Base-by-base conservation (phyloP, 164 flowering plant genomes). In the Umbellularia californica region DNA sequence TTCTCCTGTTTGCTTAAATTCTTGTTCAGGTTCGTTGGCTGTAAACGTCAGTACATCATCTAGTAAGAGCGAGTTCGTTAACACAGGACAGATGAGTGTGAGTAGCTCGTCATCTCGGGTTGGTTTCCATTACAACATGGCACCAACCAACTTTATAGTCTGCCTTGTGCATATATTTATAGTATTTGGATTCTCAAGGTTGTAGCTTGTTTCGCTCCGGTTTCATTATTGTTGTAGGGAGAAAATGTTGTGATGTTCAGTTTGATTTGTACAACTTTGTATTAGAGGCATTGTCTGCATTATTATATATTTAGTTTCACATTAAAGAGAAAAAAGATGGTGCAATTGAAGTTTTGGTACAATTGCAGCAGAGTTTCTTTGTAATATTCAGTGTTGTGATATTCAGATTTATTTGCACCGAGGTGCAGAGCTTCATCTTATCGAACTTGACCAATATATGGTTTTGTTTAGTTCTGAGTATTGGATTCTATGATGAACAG, bases 31-130 rank as follows among this genome's bases (percentile, higher is more conserved):
- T 80, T 87, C 95, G 13, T 47, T 63, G 72, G 74, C 95, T 3
- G 92, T 90, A 14, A 88, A 89, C 77, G 95, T 90, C 17, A 85
- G 92, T 51, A 67, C 83, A 20, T 20, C 76, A 10, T 77, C 78
- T 22, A 85, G 90, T 0, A 83, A 75, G 74, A 85, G 79, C 14
- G 88, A 85, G 70, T 87, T 66, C 41, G 85, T 88, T 23, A 85
- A 85, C 50, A 79, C 90, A 0, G 86, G 88, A n/a, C 87, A 82
- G 82, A 63, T 85, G 47, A 85, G 86, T 65, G 73, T 76, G 30
- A 83, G 82, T 72, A 73, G 79, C 72, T 79, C 88, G 30, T 24
- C 75, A 67, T 50, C 78, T 35, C 75, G 79, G 12, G 70, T 80
- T 60, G 80, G 75, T 62, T 71, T 78, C 58, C 70, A 30, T 22